These are phyloP conservation scores for Lepidium didymum DNA, from an alignment of 345 rosid species.

Conservation along the genomic window DNA sequence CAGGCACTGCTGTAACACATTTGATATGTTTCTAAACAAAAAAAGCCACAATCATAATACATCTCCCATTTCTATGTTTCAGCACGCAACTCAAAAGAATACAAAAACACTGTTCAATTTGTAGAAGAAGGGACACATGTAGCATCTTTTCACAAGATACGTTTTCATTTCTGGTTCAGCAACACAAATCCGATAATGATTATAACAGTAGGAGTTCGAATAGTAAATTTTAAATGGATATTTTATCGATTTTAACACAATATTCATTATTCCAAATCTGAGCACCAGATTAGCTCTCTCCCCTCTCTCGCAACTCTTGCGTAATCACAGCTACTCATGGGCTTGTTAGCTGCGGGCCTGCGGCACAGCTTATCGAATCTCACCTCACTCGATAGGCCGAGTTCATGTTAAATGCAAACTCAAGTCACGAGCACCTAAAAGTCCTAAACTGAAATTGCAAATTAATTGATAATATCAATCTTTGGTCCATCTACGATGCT, in stretches of 20 bases:
- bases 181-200: too few species aligned
- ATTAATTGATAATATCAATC: too few species aligned
- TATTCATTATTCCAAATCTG: too few species aligned
- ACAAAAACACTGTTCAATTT: background rate
- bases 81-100: background rate
- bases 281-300: too few species aligned
- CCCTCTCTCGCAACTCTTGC: background rate
- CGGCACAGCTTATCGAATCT: background rate
- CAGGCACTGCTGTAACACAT: conserved; percentile 16
- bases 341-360: background rate
- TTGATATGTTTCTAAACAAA: conserved; percentile 3
- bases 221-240: too few species aligned
- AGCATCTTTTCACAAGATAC: background rate
- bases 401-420: background rate
- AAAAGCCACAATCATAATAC: background rate
- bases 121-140: background rate
- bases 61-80: conserved; percentile 1
- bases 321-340: too few species aligned
- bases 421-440: background rate
- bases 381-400: background rate
- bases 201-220: too few species aligned
- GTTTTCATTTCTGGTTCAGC: too few species aligned
- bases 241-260: too few species aligned
- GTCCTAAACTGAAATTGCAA: too few species aligned
- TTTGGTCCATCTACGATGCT: too few species aligned